Evolutionary conservation across 2,329 filamentous ascomycete genomes (phyloP).

Genomic region (Fusarium keratoplasticum): DNA sequence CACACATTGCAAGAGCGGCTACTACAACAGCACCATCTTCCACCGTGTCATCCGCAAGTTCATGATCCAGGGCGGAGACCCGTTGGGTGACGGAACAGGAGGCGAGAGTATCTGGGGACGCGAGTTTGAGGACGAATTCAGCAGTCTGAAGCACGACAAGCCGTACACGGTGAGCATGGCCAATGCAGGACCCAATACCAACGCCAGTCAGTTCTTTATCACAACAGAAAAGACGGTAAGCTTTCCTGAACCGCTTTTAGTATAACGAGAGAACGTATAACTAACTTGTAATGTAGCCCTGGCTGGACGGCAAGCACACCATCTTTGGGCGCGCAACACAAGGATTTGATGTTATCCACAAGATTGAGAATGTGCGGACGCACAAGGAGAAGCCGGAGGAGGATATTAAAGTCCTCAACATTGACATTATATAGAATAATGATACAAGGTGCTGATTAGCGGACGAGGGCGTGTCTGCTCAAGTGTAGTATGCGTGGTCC

Average conservation of each 20-base stretch:
- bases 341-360: conserved; percentile 93
- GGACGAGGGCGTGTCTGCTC: not conserved
- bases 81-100: conserved; percentile 89
- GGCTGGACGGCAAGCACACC: conserved; percentile 96
- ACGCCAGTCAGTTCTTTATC: conserved; percentile 98
- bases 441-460: not conserved
- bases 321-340: conserved; percentile 93
- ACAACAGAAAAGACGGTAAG: conserved; percentile 94
- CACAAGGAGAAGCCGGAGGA: conserved; percentile 94
- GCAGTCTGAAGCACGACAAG: conserved; percentile 90
- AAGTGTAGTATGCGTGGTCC: not conserved
- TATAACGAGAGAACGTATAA: not conserved
- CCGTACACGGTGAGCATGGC: conserved; percentile 98
- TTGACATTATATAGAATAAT: conserved; percentile 66
- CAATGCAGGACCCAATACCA: conserved; percentile 94
- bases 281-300: conserved; percentile 67
- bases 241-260: too few relatives aligned
- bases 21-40: conserved; percentile 98
- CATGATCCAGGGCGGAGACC: conserved; percentile 99
- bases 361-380: conserved; percentile 91
- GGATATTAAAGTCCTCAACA: conserved; percentile 97
- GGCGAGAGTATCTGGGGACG: conserved; percentile 93
- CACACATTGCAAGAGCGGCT: conserved; percentile 87
- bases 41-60: conserved; percentile 97
- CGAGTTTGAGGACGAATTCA: conserved; percentile 96